Base-by-base conservation (phyloP, 768 basidiomycete species). In the Pleurotus platypus region DNA sequence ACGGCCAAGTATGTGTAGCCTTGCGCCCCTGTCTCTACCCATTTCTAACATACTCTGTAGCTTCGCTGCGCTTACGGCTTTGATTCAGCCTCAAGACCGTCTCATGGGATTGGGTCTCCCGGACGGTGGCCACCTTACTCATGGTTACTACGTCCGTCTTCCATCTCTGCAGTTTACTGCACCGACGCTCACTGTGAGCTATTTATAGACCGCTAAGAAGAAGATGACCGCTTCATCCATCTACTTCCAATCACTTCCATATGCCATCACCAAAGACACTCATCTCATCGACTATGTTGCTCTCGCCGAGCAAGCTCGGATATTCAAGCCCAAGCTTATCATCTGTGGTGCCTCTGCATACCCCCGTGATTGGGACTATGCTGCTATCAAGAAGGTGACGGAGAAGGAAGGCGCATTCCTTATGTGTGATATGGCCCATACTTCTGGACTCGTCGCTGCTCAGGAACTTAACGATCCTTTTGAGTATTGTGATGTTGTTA, bases 191-290 rank as follows among this genome's bases (percentile, higher is more conserved):
- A 57, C 43, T 35, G 13, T 46, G 61, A 26, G 24, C 57, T 49
- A 58, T 15, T 13, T 46, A 40, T 64, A 92, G 90, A 96, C 94
- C 57, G 92, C 94, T 58, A 98, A 98, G 79, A 97, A 98, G 82
- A 98, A 99, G 77, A 98, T 99, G 87, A 98, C 97, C 35, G 93
- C 97, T 37, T 98, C 96, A 20, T 98, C 97, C 16, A 98, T 99
- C 77, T 98, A 98, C 80, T 99, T 98, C 89, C 95, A 98, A 71
- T 97, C 97, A 38, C 80, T 97, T 69, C 96, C 97, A 46, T 99
- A 98, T 66, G 85, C 81, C 48, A 86, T 95, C 58, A 83, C 87
- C 67, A 87, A 90, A 48, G 74, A 84, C 45, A 90, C 88, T 56
- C 89, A 97, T 69, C 80, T 96, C 62, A 85, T 99, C 64, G 95